phyloP scores from a whole-genome alignment of 805 yeast genomes.

The Kodamaea laetipori region DNA sequence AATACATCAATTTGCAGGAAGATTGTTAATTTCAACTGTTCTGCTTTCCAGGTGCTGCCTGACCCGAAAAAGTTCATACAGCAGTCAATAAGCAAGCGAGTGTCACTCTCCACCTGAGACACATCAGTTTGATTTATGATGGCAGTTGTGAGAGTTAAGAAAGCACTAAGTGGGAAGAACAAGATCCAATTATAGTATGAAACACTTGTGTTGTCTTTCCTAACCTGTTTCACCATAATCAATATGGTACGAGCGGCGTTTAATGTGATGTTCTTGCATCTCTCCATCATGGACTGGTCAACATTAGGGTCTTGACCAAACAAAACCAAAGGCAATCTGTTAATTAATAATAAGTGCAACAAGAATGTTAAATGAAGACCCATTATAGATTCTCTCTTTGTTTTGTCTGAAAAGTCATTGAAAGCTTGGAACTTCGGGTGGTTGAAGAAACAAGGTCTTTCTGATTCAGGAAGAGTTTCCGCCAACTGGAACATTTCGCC shows the following conservation, averaged over 20 bases:
- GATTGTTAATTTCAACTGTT: constrained; percentile 1
- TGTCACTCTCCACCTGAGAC: constrained; percentile 30
- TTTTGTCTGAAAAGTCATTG: not conserved
- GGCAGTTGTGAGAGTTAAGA: constrained; percentile 19
- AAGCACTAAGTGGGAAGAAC: constrained; percentile 36
- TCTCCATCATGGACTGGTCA: constrained; percentile 18
- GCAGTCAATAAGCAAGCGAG: constrained; percentile 30
- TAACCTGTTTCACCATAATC: constrained; percentile 25
- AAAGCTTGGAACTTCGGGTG: constrained; percentile 33
- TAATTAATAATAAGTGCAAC: constrained; percentile 39
- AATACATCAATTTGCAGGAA: constrained; percentile 12
- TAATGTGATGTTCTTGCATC: constrained; percentile 32
- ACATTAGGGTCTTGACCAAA: constrained; percentile 15
- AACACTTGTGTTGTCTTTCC: constrained; percentile 21
- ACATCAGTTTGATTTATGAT: constrained; percentile 32
- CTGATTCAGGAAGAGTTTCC: constrained; percentile 18
- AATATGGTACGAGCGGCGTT: constrained; percentile 42
- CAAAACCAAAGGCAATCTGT: constrained; percentile 34
- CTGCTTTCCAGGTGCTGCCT: constrained; percentile 2
- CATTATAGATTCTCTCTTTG: constrained; percentile 19
- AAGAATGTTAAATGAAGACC: constrained; percentile 34
- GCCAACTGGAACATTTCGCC: constrained; percentile 30
- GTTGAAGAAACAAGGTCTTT: constrained; percentile 34
- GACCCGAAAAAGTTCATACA: constrained; percentile 21
- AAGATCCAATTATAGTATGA: constrained; percentile 36